A percentile compares a stretch with the other conserved stretches of the same genome.
Evolutionary conservation across 345 rosid species (phyloP).

Genomic region (Syzygium aqueum): DNA sequence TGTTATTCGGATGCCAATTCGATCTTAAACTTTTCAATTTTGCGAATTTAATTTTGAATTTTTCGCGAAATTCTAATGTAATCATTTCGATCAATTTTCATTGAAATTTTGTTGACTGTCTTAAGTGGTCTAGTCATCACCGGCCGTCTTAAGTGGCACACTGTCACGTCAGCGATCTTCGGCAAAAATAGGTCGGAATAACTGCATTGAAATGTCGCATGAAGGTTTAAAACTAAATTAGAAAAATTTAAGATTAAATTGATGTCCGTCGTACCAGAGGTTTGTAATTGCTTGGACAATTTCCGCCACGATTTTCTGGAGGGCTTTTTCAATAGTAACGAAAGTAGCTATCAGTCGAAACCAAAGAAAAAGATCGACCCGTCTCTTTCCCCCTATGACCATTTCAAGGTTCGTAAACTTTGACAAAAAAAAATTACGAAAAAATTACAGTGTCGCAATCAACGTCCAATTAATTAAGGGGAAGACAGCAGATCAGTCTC

Average conservation of each 20-base stretch:
- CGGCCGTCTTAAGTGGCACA: accelerated
- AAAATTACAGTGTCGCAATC: not conserved
- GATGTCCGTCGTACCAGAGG: accelerated
- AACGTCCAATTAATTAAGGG: not conserved
- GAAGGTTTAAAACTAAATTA: not conserved
- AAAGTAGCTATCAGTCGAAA: not conserved
- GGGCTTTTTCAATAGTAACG: not conserved
- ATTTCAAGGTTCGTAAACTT: not conserved
- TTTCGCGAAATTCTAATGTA: not conserved
- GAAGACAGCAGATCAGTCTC: not conserved
- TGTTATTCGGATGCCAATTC: accelerated
- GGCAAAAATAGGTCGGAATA: not conserved
- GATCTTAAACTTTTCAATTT: not conserved
- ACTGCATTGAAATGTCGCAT: accelerated
- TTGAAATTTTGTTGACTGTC: not conserved
- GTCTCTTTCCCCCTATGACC: not conserved
- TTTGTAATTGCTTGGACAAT: not conserved
- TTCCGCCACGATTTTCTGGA: not conserved
- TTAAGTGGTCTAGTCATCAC: not conserved
- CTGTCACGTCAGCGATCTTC: accelerated
- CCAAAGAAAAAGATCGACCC: not conserved
- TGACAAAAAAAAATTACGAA: not conserved
- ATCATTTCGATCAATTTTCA: accelerated
- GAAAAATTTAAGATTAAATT: not conserved
- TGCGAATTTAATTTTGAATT: not conserved